These are phyloP conservation scores for Camelina hispida DNA, from an alignment of 345 rosid genomes.

Conservation along the genomic window DNA sequence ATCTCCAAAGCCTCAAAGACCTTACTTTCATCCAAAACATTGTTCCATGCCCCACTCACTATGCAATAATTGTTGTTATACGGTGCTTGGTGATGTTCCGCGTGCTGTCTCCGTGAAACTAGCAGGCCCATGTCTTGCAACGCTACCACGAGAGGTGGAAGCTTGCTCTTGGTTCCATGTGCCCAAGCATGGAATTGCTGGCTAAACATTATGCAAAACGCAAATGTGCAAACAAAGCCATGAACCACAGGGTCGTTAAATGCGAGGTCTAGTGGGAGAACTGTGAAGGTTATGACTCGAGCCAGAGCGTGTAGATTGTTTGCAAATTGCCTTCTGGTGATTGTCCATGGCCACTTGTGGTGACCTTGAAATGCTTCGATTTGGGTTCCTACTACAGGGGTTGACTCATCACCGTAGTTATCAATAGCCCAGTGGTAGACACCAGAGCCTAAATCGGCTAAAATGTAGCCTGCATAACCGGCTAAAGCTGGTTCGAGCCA, in stretches of 20 bases:
- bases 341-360: constrained; percentile 91
- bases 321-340: constrained; percentile 82
- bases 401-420: constrained; percentile 78
- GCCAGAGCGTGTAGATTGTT: constrained; percentile 85
- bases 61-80: constrained; percentile 89
- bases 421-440: constrained; percentile 96
- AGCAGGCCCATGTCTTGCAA: constrained; percentile 77
- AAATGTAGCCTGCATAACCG: constrained; percentile 66
- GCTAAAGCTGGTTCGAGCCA: constrained; percentile 72
- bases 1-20: constrained; percentile 82
- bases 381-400: constrained; percentile 73
- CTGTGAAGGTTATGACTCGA: constrained; percentile 55
- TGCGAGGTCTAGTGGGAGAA: constrained; percentile 65
- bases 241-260: constrained; percentile 55
- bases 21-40: constrained; percentile 60
- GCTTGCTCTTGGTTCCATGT: constrained; percentile 83
- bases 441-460: constrained; percentile 87
- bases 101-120: constrained; percentile 71
- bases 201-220: constrained; percentile 88
- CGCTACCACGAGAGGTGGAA: constrained; percentile 65
- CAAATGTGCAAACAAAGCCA: constrained; percentile 59
- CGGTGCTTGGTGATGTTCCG: constrained; percentile 76
- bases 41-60: constrained; percentile 86
- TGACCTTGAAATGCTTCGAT: constrained; percentile 94
- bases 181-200: constrained; percentile 99